Evolutionary conservation across 2,329 filamentous ascomycete genomes (phyloP), one percentile per base, ranked within the genome.

Genomic region (Calonectria pseudoturangicola): DNA sequence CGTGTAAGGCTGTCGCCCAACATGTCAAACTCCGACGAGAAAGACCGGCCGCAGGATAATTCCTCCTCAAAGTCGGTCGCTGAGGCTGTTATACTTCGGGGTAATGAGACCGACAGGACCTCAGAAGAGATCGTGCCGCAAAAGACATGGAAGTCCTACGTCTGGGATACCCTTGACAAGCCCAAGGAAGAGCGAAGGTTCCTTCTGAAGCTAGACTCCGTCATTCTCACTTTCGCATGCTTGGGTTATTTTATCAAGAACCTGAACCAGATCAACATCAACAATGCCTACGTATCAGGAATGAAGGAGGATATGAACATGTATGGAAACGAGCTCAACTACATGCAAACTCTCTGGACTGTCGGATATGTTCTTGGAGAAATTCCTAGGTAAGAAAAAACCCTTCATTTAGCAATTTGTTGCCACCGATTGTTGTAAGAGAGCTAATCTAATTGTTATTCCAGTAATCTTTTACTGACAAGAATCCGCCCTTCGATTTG

Each of bases 291-390:
- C 41, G 84, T 86, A 0, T 85, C 79, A 5, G 83, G 83, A 4
- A 85, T 85, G 88, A 86, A 90, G 77, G 87, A 90, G 75, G 89
- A 90, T 66, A 81, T 91, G 0, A 78, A 82, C 2, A 84, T 91
- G 60, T 84, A 87, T 47, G 79, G 79, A 5, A 80, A 81, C 45
- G 76, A 80, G 67, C 84, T 91, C n/a, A 91, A 91, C 74, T 88
- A 90, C 47, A 80, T 86, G 76, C 81, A 82, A 72, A 88, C 89
- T 0, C 86, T 86, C 45, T 93, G 89, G 87, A 92, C 89, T 0
- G 85, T 90, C 2, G 91, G 91, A 30, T 93, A 92, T 74, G 87
- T 91, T 0, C 82, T 92, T 82, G 83, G 84, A 10, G 81, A 85
- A 66, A 80, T 83, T 58, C 83, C 84, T 4, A 81, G 77, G 77